Base-by-base conservation (phyloP, 164 flowering plant genomes). In the Umbellularia californica region DNA sequence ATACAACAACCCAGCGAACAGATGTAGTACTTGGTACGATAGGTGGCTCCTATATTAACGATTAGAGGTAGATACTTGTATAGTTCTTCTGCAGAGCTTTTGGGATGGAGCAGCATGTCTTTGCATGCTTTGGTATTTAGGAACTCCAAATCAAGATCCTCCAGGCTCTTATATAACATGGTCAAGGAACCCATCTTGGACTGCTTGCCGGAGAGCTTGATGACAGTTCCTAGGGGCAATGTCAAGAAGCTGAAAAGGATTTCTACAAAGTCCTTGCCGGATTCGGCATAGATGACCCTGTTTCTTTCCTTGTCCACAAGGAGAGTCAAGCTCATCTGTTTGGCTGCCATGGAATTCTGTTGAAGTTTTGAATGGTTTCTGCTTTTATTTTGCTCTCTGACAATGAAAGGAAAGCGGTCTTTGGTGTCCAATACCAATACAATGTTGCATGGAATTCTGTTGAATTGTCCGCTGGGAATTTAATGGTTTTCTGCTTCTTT, bases 171-270 rank as follows among this genome's bases (percentile, higher is more conserved):
- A 28, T 25, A 28, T 28, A 64, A 64, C 10, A 23, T 64, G 24
- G 24, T 28, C 67, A 64, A 23, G 27, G 28, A 64, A 6, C 33
- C 47, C 10, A 41, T 41, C 4, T 17, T 58, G 19, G 63, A 58
- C 22, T 41, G 9, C 47, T 41, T 41, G 2, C 47, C 47, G 3
- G 73, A 28, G 58, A 76, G 75, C 15, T 74, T 23, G 17, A 47
- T 27, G 2, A 73, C 10, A 3, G 75, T 51, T 1, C 81, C 81
- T 1, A 81, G 22, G 0, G 81, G 79, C 7, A 76, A 47, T 6
- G 66, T 74, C 47, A 76, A 70, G 70, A 81, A 70, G 76, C 79
- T 76, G 33, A 76, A 51, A 1, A 81, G 71, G 28, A 73, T 58
- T 28, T 81, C 75, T 0, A 78, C 63, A 19, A 81, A 78, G 58